Base-by-base conservation (phyloP, 768 basidiomycete genomes). In the Suillus ampliporus region DNA sequence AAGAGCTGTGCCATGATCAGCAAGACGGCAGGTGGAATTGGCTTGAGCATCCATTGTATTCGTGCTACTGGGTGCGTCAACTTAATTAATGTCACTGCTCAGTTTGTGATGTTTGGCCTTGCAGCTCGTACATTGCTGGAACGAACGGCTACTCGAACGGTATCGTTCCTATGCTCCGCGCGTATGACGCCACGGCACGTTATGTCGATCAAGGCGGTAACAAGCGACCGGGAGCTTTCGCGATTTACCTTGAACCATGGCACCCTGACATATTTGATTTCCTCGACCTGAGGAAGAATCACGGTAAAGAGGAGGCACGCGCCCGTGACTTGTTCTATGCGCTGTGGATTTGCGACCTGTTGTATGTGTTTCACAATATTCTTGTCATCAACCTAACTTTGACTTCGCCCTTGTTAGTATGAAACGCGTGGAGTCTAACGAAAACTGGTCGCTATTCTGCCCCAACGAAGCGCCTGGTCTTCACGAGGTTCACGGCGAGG, bases 151-250 rank as follows among this genome's bases (percentile, higher is more conserved):
- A 97, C 78, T 98, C 96, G 3, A 99, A 99, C 70, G 97, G 97
- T 61, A 97, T 99, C 71, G 94, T 99, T 2, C 97, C 97, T 15
- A 99, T 99, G 97, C 90, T 99, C 48, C 93, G 97, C 61, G 97
- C 94, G 0, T 99, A 91, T 76, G 96, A 99, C 71, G 94, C 96
- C 28, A 99, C 97, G 10, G 97, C 97, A 23, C 94, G 97, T 43
- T 99, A 99, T 71, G 97, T 99, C 61, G 97, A 99, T 75, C 97
- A 98, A 74, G 97, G 97, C 57, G 97, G 97, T 31, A 99, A 99
- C 85, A 99, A 99, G 81, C 92, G 97, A 28, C 97, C 97, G 1
- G 97, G 97, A 64, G 97, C 97, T 1, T 98, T 99, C 69, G 93
- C 97, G 19, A 92, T 99, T 76, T 99, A 99, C 79, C 83, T 99